Evolutionary conservation across 2,329 filamentous ascomycete genomes (phyloP).

Genomic region (Aureobasidium sp.): DNA sequence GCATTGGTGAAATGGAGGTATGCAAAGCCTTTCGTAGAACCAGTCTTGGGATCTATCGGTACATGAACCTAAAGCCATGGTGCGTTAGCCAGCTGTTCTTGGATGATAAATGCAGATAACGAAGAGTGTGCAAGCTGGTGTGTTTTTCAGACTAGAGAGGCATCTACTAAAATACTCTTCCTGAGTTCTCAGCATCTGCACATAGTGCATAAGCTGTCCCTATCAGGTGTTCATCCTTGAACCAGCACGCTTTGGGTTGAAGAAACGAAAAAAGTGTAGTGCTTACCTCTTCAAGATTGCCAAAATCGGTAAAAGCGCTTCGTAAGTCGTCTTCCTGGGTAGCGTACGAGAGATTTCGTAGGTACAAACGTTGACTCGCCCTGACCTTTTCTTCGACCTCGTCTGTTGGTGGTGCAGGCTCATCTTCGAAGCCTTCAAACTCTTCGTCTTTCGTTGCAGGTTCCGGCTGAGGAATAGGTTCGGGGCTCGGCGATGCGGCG

Average conservation of each 20-base stretch:
- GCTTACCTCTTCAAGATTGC: conserved; percentile 81
- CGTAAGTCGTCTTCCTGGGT: conserved; percentile 71
- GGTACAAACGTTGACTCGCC: conserved; percentile 71
- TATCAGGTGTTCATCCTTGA: conserved; percentile 97
- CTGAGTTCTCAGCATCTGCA: conserved; percentile 81
- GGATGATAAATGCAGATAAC: neutral
- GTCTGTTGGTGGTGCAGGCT: conserved; percentile 24
- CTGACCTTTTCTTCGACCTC: conserved; percentile 48
- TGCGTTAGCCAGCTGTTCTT: conserved; percentile 13
- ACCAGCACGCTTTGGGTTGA: conserved; percentile 12
- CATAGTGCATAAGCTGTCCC: conserved; percentile 91
- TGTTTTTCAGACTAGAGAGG: conserved; percentile 72
- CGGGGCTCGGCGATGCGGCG: neutral
- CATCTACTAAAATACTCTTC: conserved; percentile 99
- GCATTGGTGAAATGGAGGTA: conserved; percentile 73
- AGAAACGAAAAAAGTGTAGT: conserved; percentile 20
- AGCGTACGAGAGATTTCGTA: conserved; percentile 81
- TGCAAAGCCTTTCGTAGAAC: conserved; percentile 80
- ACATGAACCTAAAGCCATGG: conserved; percentile 67
- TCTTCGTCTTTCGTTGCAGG: neutral
- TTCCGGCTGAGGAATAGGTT: conserved; percentile 14
- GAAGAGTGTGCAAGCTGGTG: neutral
- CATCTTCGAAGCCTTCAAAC: conserved; percentile 27
- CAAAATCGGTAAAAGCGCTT: conserved; percentile 64
- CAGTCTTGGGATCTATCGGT: conserved; percentile 61